Evolutionary conservation across 2,329 filamentous ascomycete genomes (phyloP).

Genomic region (Monascus ruber): DNA sequence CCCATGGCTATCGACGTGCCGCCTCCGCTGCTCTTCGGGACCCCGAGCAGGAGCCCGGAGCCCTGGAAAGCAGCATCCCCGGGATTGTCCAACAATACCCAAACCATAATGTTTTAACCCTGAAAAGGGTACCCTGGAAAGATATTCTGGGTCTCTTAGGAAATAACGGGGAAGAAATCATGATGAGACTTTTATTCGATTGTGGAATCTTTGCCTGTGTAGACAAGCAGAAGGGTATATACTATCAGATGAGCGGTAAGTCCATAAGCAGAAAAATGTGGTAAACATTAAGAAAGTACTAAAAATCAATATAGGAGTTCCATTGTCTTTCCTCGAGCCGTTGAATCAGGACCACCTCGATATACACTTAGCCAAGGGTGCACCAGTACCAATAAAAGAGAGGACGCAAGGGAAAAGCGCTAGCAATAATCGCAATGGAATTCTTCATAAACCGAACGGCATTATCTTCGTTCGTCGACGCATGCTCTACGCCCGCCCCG

Average conservation of each 20-base stretch:
- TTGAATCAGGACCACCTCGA: slow-evolving; percentile 4
- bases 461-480: slow-evolving; percentile 70
- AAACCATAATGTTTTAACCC: slow-evolving; percentile 57
- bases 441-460: slow-evolving; percentile 32
- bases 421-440: neutral
- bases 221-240: slow-evolving; percentile 50
- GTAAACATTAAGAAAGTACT: neutral
- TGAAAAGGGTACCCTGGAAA: slow-evolving; percentile 66
- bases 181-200: slow-evolving; percentile 65
- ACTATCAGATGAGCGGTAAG: slow-evolving; percentile 68
- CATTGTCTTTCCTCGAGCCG: slow-evolving; percentile 19
- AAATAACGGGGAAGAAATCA: slow-evolving; percentile 60
- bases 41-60: slow-evolving; percentile 19
- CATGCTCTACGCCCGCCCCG: slow-evolving; percentile 73
- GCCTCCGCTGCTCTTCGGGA: slow-evolving; percentile 13
- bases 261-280: slow-evolving; percentile 2
- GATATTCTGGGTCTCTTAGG: slow-evolving; percentile 64
- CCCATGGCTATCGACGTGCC: slow-evolving; percentile 63
- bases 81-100: slow-evolving; percentile 53
- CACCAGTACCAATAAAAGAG: neutral
- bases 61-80: slow-evolving; percentile 43
- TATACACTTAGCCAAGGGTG: neutral
- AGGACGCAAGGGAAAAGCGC: neutral
- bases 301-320: slow-evolving; percentile 14
- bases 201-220: slow-evolving; percentile 64